Percentiles rank a stretch among this genome's conserved stretches.
Conservation (phyloP, 2,329 filamentous ascomycete species). For the Kalaharituber pfeilii region DNA sequence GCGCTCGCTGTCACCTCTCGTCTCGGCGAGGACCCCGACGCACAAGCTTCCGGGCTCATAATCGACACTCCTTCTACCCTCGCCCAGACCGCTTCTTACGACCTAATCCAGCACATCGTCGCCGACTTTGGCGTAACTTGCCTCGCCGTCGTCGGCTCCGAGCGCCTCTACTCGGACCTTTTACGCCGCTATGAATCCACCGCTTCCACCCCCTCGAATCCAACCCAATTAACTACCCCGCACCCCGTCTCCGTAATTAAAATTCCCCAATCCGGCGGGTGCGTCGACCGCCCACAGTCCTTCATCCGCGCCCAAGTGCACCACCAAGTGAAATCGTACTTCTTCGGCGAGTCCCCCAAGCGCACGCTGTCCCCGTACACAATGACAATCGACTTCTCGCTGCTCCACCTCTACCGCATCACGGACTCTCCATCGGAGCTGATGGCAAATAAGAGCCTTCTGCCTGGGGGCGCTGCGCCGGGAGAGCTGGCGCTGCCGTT, state of each 20-base stretch:
- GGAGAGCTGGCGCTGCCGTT: slow-evolving; percentile 25
- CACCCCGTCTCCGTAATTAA: slow-evolving; percentile 62
- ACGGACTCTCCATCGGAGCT: slow-evolving; percentile 31
- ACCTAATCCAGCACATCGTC: slow-evolving; percentile 64
- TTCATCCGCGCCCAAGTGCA: slow-evolving; percentile 62
- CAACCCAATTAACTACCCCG: slow-evolving; percentile 43
- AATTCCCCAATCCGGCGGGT: slow-evolving; percentile 71
- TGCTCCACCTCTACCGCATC: slow-evolving; percentile 51
- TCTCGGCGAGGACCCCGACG: slow-evolving; percentile 52
- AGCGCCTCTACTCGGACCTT: slow-evolving; percentile 58
- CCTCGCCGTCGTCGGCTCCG: slow-evolving; percentile 65
- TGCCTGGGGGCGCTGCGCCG: slow-evolving; percentile 32
- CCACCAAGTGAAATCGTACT: slow-evolving; percentile 73
- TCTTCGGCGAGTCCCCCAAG: slow-evolving; percentile 59
- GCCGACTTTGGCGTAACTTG: slow-evolving; percentile 45
- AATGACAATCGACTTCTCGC: slow-evolving; percentile 62
- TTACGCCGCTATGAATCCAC: slow-evolving; percentile 45
- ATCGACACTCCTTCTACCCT: slow-evolving; percentile 65
- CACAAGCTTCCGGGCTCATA: slow-evolving; percentile 51
- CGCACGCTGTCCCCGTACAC: slow-evolving; percentile 73
- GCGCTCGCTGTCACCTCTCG: slow-evolving; percentile 62
- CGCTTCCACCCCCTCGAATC: slow-evolving; percentile 32
- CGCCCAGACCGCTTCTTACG: slow-evolving; percentile 49
- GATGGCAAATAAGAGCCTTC: slow-evolving; percentile 20
- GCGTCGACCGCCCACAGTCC: slow-evolving; percentile 53